These are phyloP conservation scores for Oryza brachyantha DNA, from an alignment of 176 grass and related monocot species.

Conservation along the genomic window DNA sequence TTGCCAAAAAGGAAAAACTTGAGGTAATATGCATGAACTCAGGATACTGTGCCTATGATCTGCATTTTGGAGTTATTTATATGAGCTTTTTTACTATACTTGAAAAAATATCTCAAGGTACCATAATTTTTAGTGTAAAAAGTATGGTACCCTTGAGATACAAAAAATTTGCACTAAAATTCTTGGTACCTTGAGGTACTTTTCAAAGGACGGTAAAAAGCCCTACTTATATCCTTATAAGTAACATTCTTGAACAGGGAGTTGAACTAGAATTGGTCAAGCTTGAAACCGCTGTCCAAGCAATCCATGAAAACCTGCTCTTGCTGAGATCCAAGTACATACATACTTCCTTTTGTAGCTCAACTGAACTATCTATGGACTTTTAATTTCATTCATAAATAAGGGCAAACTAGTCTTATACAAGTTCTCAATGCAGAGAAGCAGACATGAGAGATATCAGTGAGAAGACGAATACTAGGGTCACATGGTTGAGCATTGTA, in stretches of 20 bases:
- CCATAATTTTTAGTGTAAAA: no score
- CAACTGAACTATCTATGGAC: background rate
- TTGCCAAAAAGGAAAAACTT: conserved; percentile 71
- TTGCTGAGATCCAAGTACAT: conserved; percentile 57
- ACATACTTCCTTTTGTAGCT: background rate
- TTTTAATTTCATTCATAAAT: conserved; percentile 1
- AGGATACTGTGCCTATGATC: background rate
- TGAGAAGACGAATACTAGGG: conserved; percentile 62
- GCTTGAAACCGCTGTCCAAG: conserved; percentile 53
- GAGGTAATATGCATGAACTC: conserved; percentile 45
- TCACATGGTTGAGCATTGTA: conserved; percentile 60
- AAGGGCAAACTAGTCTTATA: background rate
- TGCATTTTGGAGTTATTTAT: background rate
- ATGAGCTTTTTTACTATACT: no score
- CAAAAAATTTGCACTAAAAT: no score
- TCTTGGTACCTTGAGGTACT: no score
- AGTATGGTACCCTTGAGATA: no score
- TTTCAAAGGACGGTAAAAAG: no score
- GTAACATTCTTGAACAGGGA: conserved; percentile 59
- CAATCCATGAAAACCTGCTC: conserved; percentile 64
- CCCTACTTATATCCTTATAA: no score
- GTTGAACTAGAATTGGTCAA: conserved; percentile 74
- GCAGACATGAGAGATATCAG: conserved; percentile 56
- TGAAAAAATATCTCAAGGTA: no score
- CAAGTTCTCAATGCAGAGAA: conserved; percentile 51